Conservation (phyloP, 1,284 basidiomycete species). For the Stereum hirsutum region DNA sequence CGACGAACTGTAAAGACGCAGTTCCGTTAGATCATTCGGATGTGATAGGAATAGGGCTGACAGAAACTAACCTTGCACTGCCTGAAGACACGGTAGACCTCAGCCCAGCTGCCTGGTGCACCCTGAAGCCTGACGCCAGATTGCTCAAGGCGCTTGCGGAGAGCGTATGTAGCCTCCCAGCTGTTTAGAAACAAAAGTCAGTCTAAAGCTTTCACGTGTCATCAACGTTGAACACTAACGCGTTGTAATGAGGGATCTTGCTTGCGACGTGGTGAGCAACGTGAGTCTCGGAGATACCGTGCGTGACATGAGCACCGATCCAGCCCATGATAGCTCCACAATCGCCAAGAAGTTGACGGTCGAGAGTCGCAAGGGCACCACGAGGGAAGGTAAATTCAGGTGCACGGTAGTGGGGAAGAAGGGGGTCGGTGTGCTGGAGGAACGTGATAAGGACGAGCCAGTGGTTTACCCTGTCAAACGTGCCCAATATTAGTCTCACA, state of each 20-base stretch:
- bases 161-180: constrained; percentile 89
- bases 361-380: constrained; percentile 90
- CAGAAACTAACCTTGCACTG: constrained; percentile 46
- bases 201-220: background rate
- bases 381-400: constrained; percentile 91
- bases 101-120: constrained; percentile 68
- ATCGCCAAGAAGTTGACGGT: constrained; percentile 82
- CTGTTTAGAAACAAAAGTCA: constrained; percentile 19
- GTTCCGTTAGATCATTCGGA: background rate
- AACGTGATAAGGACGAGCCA: constrained; percentile 92
- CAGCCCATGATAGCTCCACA: constrained; percentile 66
- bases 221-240: constrained; percentile 29
- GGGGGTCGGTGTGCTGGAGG: constrained; percentile 96
- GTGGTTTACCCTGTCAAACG: constrained; percentile 51
- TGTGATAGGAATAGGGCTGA: background rate
- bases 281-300: constrained; percentile 92
- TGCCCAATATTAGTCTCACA: background rate
- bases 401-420: constrained; percentile 91
- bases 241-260: constrained; percentile 92
- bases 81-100: constrained; percentile 65
- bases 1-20: constrained; percentile 59
- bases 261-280: constrained; percentile 85
- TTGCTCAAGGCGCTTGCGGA: constrained; percentile 72
- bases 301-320: constrained; percentile 72
- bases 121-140: constrained; percentile 55